These are phyloP conservation scores for Zalaria sp. DNA, from an alignment of 2,329 filamentous ascomycete genomes.

Conservation along the genomic window DNA sequence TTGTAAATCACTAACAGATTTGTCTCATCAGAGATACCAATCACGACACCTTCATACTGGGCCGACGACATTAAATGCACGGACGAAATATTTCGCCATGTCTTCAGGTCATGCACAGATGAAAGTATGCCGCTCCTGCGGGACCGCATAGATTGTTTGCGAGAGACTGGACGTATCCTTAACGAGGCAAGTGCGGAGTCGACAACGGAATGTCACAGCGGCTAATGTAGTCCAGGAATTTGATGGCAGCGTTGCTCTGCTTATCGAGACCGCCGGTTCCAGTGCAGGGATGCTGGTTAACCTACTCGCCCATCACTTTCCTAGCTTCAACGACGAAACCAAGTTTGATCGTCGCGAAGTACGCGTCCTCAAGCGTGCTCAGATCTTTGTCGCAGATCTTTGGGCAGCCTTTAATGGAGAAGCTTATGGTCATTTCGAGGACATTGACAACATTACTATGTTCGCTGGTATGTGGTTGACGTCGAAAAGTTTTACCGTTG, in stretches of 20 bases:
- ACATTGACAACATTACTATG: slow-evolving; percentile 95
- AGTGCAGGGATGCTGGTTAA: slow-evolving; percentile 83
- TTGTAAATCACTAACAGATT: slow-evolving; percentile 1
- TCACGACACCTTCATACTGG: slow-evolving; percentile 84
- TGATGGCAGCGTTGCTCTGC: slow-evolving; percentile 55
- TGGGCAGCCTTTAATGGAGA: slow-evolving; percentile 91
- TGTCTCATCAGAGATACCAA: slow-evolving; percentile 54
- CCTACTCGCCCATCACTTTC: slow-evolving; percentile 65
- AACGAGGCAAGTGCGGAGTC: slow-evolving; percentile 44
- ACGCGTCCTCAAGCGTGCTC: slow-evolving; percentile 81
- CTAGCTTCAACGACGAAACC: slow-evolving; percentile 74
- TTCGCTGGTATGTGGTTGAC: slow-evolving; percentile 50
- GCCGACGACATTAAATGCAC: slow-evolving; percentile 53
- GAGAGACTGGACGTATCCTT: slow-evolving; percentile 70
- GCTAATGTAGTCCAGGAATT: slow-evolving; percentile 44
- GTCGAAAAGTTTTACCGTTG: neutral
- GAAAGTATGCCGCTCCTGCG: slow-evolving; percentile 77
- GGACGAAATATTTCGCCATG: slow-evolving; percentile 54
- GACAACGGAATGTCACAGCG: too few species aligned
- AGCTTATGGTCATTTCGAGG: slow-evolving; percentile 64
- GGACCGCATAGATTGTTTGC: slow-evolving; percentile 63
- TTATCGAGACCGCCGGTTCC: slow-evolving; percentile 58
- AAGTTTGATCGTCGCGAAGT: slow-evolving; percentile 61
- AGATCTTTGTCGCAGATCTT: slow-evolving; percentile 88
- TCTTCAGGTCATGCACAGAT: slow-evolving; percentile 76